Evolutionary conservation across 1,284 basidiomycete species (phyloP), one percentile per base, ranked within the genome.

Genomic region (Ganoderma leucocontextum): DNA sequence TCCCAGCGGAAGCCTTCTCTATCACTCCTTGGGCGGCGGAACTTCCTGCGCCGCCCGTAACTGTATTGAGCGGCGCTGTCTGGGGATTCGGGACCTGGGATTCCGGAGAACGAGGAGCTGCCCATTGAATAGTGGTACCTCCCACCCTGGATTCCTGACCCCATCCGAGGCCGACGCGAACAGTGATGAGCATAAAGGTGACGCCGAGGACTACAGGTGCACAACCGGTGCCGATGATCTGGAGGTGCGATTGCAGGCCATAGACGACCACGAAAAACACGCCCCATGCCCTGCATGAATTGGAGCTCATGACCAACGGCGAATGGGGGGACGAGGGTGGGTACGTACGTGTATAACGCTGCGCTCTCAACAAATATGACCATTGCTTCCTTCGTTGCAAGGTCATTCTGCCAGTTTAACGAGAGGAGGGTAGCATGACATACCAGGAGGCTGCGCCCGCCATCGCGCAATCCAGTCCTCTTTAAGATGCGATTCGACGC

Each of bases 291-390:
- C 65, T 66, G 60, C 35, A 39, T 10, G 29, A 55, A 33, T 15
- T 6, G 38, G 25, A 10, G 8, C 4, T 35, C 29, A 36, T 41
- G 7, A 25, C 42, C 29, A 49, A 57, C 49, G n/a, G 12, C n/a
- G 13, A 36, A 44, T 19, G 1, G 25, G 55, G 15, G 29, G 29
- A 29, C 39, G 7, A n/a, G 4, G n/a, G 29, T 19, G 25, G 25
- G 38, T 15, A 65, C 65, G 5, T 47, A 66, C 65, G 60, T 57
- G 29, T 57, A 66, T 6, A 66, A 49, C n/a, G 65, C 65, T 9
- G 59, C 65, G 52, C 65, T 66, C 41, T 66, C 65, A 5, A 66
- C 65, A 49, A 66, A 62, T 9, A 66, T 66, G 12, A 60, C 59
- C 60, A 66, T 39, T n/a, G 52, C 49, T 42, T 57, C 49, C 65